Base-by-base conservation (phyloP, 257 asterid genomes). In the Avicennia marina region DNA sequence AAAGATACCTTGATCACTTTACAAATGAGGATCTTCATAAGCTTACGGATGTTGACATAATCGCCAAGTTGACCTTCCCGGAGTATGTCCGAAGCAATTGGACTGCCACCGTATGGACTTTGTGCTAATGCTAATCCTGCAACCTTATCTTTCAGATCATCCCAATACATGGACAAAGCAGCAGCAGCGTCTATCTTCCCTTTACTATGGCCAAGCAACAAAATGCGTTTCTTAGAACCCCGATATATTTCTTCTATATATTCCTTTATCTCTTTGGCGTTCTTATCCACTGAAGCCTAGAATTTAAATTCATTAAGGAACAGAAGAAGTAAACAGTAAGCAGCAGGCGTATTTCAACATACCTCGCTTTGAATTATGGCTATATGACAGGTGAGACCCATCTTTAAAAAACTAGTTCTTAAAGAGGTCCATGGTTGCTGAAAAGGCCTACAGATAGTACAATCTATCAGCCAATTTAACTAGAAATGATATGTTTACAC, bases 181-280 rank as follows among this genome's bases (percentile, higher is more conserved):
- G 98, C 98, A 64, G 97, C 98, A 21, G 95, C 72, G 74, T 93
- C 98, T 21, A 93, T 73, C 64, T 96, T 97, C 1, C 98, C 98
- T 75, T 93, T 93, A 73, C 98, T 93, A 69, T 93, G 98, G 68
- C 98, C 98, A 45, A 93, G 89, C 65, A 93, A 80, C 83, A 93
- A 64, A 61, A 93, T 87, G 6, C 80, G 91, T 73, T 86, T 86
- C 59, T 71, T 60, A 34, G 98, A 82, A 46, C 97, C 97, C 96
- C 96, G 86, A 47, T 83, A 89, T 39, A 93, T 69, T 78, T 93
- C 98, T 73, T 93, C 98, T 44, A 93, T 77, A 47, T 84, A 89
- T 44, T 82, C 86, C 75, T 81, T 93, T 68, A 93, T 80, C 83
- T 93, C 97, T 77, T 74, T 83, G 11, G 98, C 96, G 66, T 89